Evolutionary conservation across 2,329 filamentous ascomycete species (phyloP), one percentile per base, ranked within the genome.

Genomic region (Calonectria leucothoes): DNA sequence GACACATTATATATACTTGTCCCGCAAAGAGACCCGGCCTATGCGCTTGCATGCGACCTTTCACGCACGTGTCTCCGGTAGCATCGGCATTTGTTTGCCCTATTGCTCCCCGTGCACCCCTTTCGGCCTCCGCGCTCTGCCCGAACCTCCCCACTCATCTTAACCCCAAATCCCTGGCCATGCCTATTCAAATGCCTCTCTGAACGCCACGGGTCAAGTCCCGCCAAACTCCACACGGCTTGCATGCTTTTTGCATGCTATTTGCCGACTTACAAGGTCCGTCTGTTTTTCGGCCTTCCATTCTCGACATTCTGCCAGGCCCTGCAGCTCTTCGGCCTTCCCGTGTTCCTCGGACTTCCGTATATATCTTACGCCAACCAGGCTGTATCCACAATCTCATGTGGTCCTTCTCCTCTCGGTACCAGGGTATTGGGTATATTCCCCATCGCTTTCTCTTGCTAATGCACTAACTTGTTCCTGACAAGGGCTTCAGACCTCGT

Each of bases 371-470:
- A 17, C 31, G 33, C 37, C 35, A 57, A 39, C 14, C 42, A 35
- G 37, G 70, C 25, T 59, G 48, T 65, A 51, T 17, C 49, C 25
- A 57, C 49, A 33, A 35, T 17, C 37, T 66, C 35, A 39, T 61
- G 31, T 29, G 35, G 29, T 48, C 33, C 48, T 48, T 25, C 48
- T 73, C 23, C 27, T 55, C 69, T 45, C 57, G 33, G 68, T 59
- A 68, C 65, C 59, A 67, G 51, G 66, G 70, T 69, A 39, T 57
- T 68, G 71, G 71, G 74, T 74, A 71, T 78, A 72, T 76, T 73
- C 27, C 65, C 72, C 71, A 49, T 64, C 66, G 51, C 64, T 68
- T 39, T 65, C 66, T 68, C 61, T 31, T 23, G 59, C 65, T 67
- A 57, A 57, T 66, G 48, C 39, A 49, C 45, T 66, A 48, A 68